Evolutionary conservation across 306 rosid genomes (phyloP).

Genomic region (Vigna angularis): DNA sequence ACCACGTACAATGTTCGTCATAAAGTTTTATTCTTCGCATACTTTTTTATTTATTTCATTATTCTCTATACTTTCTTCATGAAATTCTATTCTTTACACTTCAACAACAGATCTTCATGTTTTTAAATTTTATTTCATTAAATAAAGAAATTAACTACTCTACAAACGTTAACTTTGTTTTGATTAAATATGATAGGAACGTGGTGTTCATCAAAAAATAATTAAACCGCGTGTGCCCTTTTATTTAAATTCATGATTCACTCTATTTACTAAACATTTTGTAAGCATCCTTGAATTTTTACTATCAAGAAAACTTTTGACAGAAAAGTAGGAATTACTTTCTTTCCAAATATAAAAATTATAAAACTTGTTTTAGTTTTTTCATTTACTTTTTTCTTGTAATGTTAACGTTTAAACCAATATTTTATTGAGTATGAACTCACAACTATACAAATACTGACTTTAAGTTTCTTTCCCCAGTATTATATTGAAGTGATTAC

Average conservation of each 20-base stretch:
- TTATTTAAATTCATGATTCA: neutral
- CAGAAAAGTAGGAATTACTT: neutral
- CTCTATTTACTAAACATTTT: neutral
- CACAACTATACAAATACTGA: neutral
- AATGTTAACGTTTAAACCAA: neutral
- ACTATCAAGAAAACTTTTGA: neutral
- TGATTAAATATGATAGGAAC: neutral
- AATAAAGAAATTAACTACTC: neutral
- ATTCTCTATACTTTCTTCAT: constrained; percentile 7
- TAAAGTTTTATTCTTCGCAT: constrained; percentile 6
- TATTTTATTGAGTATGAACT: neutral
- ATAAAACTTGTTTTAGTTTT: neutral
- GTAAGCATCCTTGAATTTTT: neutral
- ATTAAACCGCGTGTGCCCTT: neutral
- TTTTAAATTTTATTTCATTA: neutral
- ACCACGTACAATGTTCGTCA: neutral
- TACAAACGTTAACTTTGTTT: neutral
- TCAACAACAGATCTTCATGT: neutral
- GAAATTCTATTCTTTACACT: neutral
- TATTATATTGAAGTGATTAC: neutral
- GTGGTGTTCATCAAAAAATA: neutral
- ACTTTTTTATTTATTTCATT: neutral
- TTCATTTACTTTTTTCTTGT: neutral
- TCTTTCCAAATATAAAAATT: neutral
- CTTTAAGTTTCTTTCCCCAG: neutral